Evolutionary conservation across 139 green algal species (phyloP).

Genomic region (Chlorella sp.): DNA sequence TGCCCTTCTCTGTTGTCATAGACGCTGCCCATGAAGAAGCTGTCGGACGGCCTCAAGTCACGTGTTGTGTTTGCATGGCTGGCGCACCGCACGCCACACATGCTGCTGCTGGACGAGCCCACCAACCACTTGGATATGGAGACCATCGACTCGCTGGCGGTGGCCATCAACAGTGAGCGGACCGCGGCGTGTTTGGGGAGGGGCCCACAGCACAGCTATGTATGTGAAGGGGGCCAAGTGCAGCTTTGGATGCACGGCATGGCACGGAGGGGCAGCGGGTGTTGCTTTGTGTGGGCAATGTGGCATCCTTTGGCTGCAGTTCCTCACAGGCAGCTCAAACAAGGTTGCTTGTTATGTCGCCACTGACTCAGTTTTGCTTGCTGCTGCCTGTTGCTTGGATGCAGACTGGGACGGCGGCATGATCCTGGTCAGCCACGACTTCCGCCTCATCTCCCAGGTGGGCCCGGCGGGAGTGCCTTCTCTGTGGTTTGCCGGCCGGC

Average conservation of each 20-base stretch:
- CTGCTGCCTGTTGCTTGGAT: background rate
- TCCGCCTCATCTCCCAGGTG: conserved; percentile 88
- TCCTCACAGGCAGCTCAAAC: no score
- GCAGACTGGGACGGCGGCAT: conserved; percentile 91
- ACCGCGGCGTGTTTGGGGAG: no score
- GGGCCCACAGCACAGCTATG: no score
- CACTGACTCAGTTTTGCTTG: no score
- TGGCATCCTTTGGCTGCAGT: no score
- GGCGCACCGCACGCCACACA: conserved; percentile 83
- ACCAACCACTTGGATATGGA: conserved; percentile 98
- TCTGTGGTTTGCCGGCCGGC: no score
- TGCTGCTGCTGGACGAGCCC: conserved; percentile 93
- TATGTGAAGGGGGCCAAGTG: no score
- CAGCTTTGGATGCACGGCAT: no score
- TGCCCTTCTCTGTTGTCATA: conserved; percentile 33
- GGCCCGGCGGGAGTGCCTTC: background rate
- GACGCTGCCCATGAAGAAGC: conserved; percentile 82
- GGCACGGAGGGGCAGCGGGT: no score
- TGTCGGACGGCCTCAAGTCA: conserved; percentile 93
- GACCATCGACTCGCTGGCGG: conserved; percentile 94
- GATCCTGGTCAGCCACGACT: conserved; percentile 93
- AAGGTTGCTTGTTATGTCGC: no score
- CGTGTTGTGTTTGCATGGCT: conserved; percentile 96
- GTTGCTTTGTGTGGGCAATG: no score
- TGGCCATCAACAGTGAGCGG: conserved; percentile 83